A percentile compares a stretch with the other conserved stretches of the same genome.
Conservation (phyloP, 805 yeast genomes). For the Wickerhamiella nectarea region DNA sequence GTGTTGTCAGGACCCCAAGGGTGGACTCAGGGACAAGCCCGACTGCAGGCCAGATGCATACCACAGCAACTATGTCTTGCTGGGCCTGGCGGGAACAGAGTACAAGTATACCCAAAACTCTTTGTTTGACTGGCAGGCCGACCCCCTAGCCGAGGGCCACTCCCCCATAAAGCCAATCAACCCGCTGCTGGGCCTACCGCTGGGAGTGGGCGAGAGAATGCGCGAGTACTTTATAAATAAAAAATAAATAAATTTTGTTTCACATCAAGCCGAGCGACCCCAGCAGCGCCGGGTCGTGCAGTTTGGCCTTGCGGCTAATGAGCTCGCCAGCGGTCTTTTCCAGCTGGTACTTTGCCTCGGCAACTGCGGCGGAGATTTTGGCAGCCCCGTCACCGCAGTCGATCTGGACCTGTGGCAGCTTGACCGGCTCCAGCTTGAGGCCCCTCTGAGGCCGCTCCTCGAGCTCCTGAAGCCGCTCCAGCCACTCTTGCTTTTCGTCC, state of each 20-base stretch:
- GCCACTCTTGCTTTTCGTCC: background rate
- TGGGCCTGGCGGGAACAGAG: conserved; percentile 58
- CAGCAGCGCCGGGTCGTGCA: background rate
- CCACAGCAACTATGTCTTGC: conserved; percentile 73
- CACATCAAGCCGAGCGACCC: background rate
- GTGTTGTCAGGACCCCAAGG: conserved; percentile 57
- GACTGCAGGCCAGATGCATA: conserved; percentile 69
- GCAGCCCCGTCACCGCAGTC: background rate
- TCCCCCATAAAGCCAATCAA: conserved; percentile 28
- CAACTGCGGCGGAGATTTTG: background rate
- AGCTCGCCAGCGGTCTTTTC: background rate
- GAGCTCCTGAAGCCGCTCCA: background rate
- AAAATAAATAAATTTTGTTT: too few relatives aligned
- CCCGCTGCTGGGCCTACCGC: conserved; percentile 49
- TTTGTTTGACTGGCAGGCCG: conserved; percentile 23
- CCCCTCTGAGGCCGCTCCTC: background rate
- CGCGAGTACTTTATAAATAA: conserved; percentile 14
- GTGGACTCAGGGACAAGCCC: conserved; percentile 86
- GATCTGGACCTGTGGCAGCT: background rate
- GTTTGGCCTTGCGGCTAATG: background rate
- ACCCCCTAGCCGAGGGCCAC: background rate
- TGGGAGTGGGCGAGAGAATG: conserved; percentile 29
- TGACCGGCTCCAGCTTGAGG: background rate
- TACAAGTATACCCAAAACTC: conserved; percentile 26
- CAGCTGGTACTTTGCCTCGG: background rate